phyloP scores from a whole-genome alignment of 2,329 filamentous ascomycete species.

The Colletotrichum tabaci region DNA sequence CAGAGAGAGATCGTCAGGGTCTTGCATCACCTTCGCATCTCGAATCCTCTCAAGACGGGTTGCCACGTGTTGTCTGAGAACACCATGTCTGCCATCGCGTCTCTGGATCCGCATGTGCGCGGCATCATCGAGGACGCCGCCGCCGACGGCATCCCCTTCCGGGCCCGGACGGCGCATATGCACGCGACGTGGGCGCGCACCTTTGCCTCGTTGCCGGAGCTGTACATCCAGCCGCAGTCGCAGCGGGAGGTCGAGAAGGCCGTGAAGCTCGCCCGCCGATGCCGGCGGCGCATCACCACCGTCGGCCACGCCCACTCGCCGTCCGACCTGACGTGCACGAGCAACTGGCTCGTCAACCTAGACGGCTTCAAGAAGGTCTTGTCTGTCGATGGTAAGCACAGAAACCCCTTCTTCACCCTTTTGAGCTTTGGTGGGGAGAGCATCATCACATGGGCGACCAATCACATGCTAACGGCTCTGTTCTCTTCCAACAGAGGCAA shows the following conservation, averaged over 20 bases:
- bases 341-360: slow-evolving; percentile 94
- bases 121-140: slow-evolving; percentile 52
- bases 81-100: slow-evolving; percentile 29
- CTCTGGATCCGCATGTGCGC: slow-evolving; percentile 55
- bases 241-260: slow-evolving; percentile 89
- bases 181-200: slow-evolving; percentile 97
- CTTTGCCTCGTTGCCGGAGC: slow-evolving; percentile 89
- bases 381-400: slow-evolving; percentile 68
- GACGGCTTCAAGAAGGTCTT: slow-evolving; percentile 85
- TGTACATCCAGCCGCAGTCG: slow-evolving; percentile 89
- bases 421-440: too few relatives aligned
- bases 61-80: background rate
- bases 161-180: slow-evolving; percentile 77
- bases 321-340: slow-evolving; percentile 91
- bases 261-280: slow-evolving; percentile 84
- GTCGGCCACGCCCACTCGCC: slow-evolving; percentile 94
- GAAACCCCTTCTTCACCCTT: background rate
- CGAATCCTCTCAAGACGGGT: background rate
- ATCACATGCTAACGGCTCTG: background rate
- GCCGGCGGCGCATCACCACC: slow-evolving; percentile 85
- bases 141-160: slow-evolving; percentile 76
- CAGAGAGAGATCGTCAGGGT: too few relatives aligned
- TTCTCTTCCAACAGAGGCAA: slow-evolving; percentile 59
- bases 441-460: too few relatives aligned
- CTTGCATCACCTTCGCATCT: background rate